Evolutionary conservation across 1,139 yeast species (phyloP), one percentile per base, ranked within the genome.

Genomic region (Casaregolazyma lundiana): DNA sequence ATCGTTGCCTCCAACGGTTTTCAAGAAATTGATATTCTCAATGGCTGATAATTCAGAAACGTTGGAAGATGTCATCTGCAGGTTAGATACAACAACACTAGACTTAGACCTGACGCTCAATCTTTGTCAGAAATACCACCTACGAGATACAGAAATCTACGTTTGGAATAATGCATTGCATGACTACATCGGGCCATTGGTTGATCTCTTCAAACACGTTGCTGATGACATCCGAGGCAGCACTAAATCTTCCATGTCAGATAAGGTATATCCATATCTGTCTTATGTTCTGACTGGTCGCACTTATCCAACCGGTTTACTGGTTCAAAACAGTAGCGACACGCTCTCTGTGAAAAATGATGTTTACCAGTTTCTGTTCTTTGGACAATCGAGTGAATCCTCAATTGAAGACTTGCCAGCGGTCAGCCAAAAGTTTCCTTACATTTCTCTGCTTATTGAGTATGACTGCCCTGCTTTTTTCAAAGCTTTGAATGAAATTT

Each of bases 231-330:
- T 53, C 11, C 53, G 49, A 4, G 44, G 49, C 5, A 51, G 50
- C 17, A 42, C 13, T 6, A 15, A 40, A 8, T 57, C 50, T 3
- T 35, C 50, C 26, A 54, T 60, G 2, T 66, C 63, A 1, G 54
- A 56, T 6, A 73, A 71, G 51, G 77, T 79, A 0, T 85, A 70
- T 54, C 70, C 81, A 0, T 89, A 84, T 60, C 62, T 89, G 54
- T 72, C 89, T 0, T 82, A 78, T 56, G 68, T 81, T n/a, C 66
- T 87, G 38, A 81, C 89, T 0, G 94, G 95, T 0, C 68, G 89
- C 43, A 82, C 82, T 50, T 89, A 81, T 60, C 96, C 96, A 0
- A 80, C 84, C 0, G 90, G 81, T 13, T 65, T 69, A 32, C 64
- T 63, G 18, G 70, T 83, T 29, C 66, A 63, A 1, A 64, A 54